phyloP scores from a whole-genome alignment of 2,329 filamentous ascomycete species.

The Colletotrichum phormii region DNA sequence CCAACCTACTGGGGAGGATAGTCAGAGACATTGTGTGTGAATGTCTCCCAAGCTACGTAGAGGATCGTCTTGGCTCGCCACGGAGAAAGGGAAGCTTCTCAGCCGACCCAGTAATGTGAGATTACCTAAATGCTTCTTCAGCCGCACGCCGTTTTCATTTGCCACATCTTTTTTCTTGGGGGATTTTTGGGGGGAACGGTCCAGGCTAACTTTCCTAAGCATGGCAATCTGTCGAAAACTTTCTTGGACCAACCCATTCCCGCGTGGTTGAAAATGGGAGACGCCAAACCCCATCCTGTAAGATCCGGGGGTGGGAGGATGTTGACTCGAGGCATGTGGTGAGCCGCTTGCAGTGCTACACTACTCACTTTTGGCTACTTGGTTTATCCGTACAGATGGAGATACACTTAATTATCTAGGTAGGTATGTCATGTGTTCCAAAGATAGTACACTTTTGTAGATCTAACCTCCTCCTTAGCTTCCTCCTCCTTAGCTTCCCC shows the following conservation, averaged over 20 bases:
- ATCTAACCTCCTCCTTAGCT: background rate
- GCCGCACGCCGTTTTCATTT: slow-evolving; percentile 12
- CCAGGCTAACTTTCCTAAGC: background rate
- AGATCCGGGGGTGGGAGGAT: background rate
- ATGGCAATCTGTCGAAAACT: background rate
- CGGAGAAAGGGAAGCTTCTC: too few relatives aligned
- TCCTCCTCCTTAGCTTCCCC: background rate
- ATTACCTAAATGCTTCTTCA: slow-evolving; percentile 2
- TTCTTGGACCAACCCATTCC: background rate
- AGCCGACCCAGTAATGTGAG: background rate
- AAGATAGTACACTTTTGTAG: slow-evolving; percentile 10
- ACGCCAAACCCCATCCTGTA: background rate
- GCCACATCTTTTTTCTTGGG: background rate
- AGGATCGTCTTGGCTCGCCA: too few relatives aligned
- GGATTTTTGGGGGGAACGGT: background rate
- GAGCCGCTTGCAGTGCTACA: slow-evolving; percentile 24
- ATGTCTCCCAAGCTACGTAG: too few relatives aligned
- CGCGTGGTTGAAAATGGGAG: background rate
- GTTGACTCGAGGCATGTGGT: background rate
- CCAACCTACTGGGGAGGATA: background rate
- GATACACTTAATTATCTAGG: background rate
- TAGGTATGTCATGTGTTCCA: slow-evolving; percentile 3
- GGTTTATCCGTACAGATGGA: too few relatives aligned
- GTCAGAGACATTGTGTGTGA: background rate
- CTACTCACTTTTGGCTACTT: background rate